Conservation (phyloP, 495 filamentous ascomycete species). For the Aspergillus sclerotiicarbonarius region DNA sequence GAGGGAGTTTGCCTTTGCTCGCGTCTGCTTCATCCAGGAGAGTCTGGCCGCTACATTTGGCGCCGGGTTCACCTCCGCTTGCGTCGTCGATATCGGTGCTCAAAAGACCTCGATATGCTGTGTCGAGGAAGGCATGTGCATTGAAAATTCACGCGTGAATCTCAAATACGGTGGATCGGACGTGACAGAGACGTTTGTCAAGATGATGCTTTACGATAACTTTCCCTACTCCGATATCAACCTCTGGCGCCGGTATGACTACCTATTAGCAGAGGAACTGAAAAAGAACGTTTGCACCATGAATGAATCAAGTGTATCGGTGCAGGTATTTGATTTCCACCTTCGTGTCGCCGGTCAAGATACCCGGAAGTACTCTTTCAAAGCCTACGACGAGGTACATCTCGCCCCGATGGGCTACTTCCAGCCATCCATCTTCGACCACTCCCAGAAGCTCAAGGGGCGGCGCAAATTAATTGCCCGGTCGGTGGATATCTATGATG, state of each 20-base stretch:
- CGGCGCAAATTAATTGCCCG: constrained; percentile 75
- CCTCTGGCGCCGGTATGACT: constrained; percentile 85
- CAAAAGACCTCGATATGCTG: constrained; percentile 98
- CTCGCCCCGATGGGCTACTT: constrained; percentile 89
- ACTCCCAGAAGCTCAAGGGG: constrained; percentile 70
- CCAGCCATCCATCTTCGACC: constrained; percentile 81
- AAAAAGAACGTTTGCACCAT: constrained; percentile 88
- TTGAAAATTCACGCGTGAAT: constrained; percentile 90
- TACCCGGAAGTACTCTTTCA: constrained; percentile 88
- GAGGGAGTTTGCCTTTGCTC: constrained; percentile 81
- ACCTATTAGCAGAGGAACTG: constrained; percentile 87
- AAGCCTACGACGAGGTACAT: constrained; percentile 90
- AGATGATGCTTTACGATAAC: constrained; percentile 94
- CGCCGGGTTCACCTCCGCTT: constrained; percentile 88
- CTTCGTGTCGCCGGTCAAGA: constrained; percentile 83
- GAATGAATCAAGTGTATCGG: constrained; percentile 77
- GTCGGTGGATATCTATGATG: constrained; percentile 91
- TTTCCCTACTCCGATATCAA: constrained; percentile 96
- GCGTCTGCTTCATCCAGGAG: constrained; percentile 92
- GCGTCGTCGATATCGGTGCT: constrained; percentile 94
- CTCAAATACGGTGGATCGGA: constrained; percentile 91
- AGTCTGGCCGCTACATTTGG: constrained; percentile 92
- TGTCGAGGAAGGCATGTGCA: constrained; percentile 92
- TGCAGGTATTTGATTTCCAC: constrained; percentile 82
- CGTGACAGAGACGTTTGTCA: constrained; percentile 89